Evolutionary conservation across 257 asterid genomes (phyloP).

Genomic region (Dorcoceras hygrometricum): DNA sequence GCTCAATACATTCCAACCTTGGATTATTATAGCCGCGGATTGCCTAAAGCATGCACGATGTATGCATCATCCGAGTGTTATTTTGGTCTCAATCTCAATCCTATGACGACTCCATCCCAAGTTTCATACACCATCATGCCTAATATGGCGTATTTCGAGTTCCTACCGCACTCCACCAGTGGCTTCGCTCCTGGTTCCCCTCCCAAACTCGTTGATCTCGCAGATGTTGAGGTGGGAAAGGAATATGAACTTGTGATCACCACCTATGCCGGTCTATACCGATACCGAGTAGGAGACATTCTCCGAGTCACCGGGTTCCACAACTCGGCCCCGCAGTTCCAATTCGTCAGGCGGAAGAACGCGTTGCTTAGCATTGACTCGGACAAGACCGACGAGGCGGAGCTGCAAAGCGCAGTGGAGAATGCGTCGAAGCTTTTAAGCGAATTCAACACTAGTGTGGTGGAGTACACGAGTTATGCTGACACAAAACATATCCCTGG

Average conservation of each 20-base stretch:
- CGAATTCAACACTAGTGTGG: constrained; percentile 59
- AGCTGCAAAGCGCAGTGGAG: constrained; percentile 77
- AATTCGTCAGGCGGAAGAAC: constrained; percentile 79
- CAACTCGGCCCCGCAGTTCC: constrained; percentile 87
- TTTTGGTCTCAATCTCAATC: constrained; percentile 85
- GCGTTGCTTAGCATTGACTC: constrained; percentile 84
- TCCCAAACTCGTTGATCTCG: constrained; percentile 61
- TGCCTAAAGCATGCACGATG: constrained; percentile 91
- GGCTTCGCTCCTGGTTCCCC: constrained; percentile 38
- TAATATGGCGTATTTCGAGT: constrained; percentile 96
- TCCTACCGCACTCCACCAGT: constrained; percentile 52
- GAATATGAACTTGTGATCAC: constrained; percentile 92
- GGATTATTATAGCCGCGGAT: constrained; percentile 79
- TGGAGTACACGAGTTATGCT: constrained; percentile 91
- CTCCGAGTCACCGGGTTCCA: constrained; percentile 95
- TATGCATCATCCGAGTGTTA: constrained; percentile 96
- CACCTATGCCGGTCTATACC: constrained; percentile 71
- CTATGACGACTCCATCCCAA: constrained; percentile 82
- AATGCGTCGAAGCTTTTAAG: constrained; percentile 54
- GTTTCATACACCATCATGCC: constrained; percentile 97
- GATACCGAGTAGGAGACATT: constrained; percentile 92
- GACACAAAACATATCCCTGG: constrained; percentile 89
- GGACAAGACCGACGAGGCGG: constrained; percentile 95
- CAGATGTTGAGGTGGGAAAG: constrained; percentile 74
- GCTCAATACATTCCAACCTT: constrained; percentile 93